Evolutionary conservation across 805 yeast genomes (phyloP).

Genomic region (Metschnikowia similis): DNA sequence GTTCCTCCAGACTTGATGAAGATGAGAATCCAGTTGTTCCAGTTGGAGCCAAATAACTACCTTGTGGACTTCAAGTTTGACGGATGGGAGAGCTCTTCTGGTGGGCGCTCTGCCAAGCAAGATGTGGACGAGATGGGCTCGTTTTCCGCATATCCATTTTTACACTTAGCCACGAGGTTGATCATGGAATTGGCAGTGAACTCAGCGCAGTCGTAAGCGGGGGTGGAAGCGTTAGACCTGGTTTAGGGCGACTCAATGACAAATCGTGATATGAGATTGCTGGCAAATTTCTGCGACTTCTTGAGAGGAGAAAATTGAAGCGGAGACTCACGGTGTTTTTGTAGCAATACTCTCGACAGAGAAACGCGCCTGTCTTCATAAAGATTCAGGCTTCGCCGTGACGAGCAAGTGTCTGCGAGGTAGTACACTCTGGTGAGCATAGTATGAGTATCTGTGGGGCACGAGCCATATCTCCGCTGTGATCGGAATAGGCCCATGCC

Average conservation of each 20-base stretch:
- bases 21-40: slow-evolving; percentile 95
- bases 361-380: no score
- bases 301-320: no score
- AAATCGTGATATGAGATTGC: not conserved
- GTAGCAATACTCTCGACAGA: no score
- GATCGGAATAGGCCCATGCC: no score
- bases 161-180: slow-evolving; percentile 85
- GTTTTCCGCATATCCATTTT: slow-evolving; percentile 92
- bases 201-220: slow-evolving; percentile 17
- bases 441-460: no score
- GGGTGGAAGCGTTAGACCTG: not conserved
- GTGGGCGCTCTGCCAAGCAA: slow-evolving; percentile 27
- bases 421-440: no score
- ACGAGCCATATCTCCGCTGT: no score
- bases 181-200: slow-evolving; percentile 97
- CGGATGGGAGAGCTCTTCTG: slow-evolving; percentile 75
- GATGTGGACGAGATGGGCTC: slow-evolving; percentile 72
- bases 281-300: no score
- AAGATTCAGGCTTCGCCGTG: no score
- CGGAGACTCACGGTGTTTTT: no score
- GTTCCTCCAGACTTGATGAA: slow-evolving; percentile 77
- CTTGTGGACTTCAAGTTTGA: slow-evolving; percentile 96
- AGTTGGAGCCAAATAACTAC: slow-evolving; percentile 92
- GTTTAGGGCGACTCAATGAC: not conserved
- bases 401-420: no score